A percentile compares a stretch with the other conserved stretches of the same genome.
Conservation (phyloP, 2,329 filamentous ascomycete species). For the Eurotiales sp. region DNA sequence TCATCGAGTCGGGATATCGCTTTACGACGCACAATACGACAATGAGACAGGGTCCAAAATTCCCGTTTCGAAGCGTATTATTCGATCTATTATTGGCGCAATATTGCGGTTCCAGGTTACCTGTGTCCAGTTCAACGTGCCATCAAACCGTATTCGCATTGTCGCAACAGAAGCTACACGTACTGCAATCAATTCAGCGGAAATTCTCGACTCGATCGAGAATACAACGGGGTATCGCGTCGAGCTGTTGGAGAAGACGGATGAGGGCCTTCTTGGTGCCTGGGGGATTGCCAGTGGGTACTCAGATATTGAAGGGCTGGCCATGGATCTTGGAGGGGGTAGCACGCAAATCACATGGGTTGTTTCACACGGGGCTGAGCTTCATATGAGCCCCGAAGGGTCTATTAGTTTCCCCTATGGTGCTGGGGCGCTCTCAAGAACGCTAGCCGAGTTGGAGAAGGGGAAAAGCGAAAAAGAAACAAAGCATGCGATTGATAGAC, state of each 20-base stretch:
- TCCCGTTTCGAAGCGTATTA: constrained; percentile 57
- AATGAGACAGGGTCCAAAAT: constrained; percentile 34
- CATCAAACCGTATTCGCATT: constrained; percentile 60
- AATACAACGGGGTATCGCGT: constrained; percentile 64
- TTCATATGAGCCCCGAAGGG: constrained; percentile 51
- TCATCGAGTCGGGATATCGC: constrained; percentile 73
- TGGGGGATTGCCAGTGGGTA: constrained; percentile 77
- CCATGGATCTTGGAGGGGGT: constrained; percentile 81
- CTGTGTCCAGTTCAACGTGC: constrained; percentile 67
- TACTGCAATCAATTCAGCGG: constrained; percentile 67
- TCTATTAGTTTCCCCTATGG: constrained; percentile 67
- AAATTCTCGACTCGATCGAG: constrained; percentile 64
- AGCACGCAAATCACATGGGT: constrained; percentile 69
- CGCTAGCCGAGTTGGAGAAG: constrained; percentile 41
- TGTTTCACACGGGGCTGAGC: constrained; percentile 45
- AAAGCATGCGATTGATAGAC: constrained; percentile 20
- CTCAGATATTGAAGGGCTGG: constrained; percentile 64
- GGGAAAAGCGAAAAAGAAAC: constrained; percentile 39
- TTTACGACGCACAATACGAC: constrained; percentile 73
- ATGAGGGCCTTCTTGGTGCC: constrained; percentile 79
- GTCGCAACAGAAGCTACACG: constrained; percentile 88
- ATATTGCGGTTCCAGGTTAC: constrained; percentile 68
- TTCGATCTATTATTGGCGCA: constrained; percentile 60
- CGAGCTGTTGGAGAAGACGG: constrained; percentile 69
- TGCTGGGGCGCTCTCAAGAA: constrained; percentile 59